Evolutionary conservation across 345 rosid species (phyloP).

Genomic region (Triadica sebifera): DNA sequence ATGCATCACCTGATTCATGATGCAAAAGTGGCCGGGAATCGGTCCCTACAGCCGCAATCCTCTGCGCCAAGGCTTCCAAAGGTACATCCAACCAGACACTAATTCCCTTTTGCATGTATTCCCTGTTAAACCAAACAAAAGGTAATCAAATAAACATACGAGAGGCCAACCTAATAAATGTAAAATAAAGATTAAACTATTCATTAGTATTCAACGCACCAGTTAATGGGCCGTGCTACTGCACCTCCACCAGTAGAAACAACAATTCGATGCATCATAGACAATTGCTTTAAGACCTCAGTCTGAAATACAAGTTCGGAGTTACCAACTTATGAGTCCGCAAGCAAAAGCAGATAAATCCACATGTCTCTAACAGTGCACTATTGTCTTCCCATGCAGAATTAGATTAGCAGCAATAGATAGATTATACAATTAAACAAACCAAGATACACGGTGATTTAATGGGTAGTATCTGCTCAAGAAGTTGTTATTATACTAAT

Average conservation of each 20-base stretch:
- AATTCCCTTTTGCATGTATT: slow-evolving; percentile 73
- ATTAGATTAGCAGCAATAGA: neutral
- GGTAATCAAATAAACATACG: neutral
- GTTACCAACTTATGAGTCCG: slow-evolving; percentile 2
- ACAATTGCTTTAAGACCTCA: slow-evolving; percentile 57
- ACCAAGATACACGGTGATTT: neutral
- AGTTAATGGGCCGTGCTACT: slow-evolving; percentile 70
- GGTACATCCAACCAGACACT: slow-evolving; percentile 97
- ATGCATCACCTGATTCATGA: slow-evolving; percentile 72
- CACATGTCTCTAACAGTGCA: neutral
- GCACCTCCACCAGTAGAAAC: slow-evolving; percentile 99
- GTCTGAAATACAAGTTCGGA: slow-evolving; percentile 46
- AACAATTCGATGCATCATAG: slow-evolving; percentile 57
- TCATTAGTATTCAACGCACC: slow-evolving; percentile 34
- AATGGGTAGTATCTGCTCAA: neutral
- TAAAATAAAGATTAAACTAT: neutral
- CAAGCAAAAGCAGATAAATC: neutral
- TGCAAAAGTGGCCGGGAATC: slow-evolving; percentile 80
- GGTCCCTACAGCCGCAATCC: slow-evolving; percentile 95
- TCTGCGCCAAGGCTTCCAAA: slow-evolving; percentile 79
- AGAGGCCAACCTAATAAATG: neutral
- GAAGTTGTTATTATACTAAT: neutral
- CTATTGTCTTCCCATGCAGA: neutral
- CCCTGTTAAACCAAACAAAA: slow-evolving; percentile 46
- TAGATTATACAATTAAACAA: neutral